Base-by-base conservation (phyloP, 2,329 filamentous ascomycete species). In the Colletotrichum sp. region DNA sequence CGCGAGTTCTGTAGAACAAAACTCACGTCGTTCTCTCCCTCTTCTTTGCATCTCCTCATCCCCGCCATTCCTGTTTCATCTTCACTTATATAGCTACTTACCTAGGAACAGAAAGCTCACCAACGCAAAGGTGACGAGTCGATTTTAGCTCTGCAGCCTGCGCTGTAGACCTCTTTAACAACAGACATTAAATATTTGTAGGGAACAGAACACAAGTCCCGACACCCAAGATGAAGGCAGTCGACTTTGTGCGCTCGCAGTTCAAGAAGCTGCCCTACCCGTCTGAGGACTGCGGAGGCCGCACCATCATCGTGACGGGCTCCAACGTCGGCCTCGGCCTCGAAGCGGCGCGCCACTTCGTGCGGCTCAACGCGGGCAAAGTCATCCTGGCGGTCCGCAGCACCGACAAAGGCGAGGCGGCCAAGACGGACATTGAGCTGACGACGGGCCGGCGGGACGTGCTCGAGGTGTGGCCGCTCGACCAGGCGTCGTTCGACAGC, bases 381-480 rank as follows among this genome's bases (percentile, higher is more conserved):
- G 83, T 90, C 18, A 86, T 90, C 44, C 79, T 90, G 18, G 87
- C 82, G 39, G 84, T 84, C 18, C 86, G 88, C 52, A 81, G 79
- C 52, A 65, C 84, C 2, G 80, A 83, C 4, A 87, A 87, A 65
- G 88, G 85, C 55, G 82, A 87, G 24, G 83, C 80, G 2, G 88
- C 89, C 34, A 82, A 83, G 69, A 76, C 72, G 5, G 81, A 84
- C 15, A 85, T 87, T 26, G 69, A 71, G 77, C 60, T 75, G 0
- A 70, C 75, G 62, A 74, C 70, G 44, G 72, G 74, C 10, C 18
- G 55, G 24, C 36, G 39, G 4, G 77, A 76, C 7, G 77, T 81
- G 2, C 80, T 88, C 21, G 84, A 88, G 30, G 85, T 89, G 16
- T 90, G 87, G 87, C 62, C 82, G 6, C 78, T 89, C 9, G 87